Conservation (phyloP, 768 basidiomycete species). For the Galerina sulciceps region DNA sequence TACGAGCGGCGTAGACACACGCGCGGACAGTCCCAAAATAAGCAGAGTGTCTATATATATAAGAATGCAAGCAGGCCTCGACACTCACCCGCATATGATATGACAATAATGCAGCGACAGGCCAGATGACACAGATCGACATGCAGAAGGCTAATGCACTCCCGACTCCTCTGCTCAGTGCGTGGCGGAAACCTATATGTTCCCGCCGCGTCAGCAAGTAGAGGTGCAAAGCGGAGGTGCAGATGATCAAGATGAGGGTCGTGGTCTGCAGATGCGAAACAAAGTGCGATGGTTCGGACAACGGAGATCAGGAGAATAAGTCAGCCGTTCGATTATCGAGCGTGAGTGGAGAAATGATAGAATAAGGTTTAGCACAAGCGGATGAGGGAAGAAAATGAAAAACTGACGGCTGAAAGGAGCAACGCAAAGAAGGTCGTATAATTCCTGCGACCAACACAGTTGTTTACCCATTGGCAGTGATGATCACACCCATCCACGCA, state of each 20-base stretch:
- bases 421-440: slow-evolving; percentile 93
- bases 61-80: not conserved
- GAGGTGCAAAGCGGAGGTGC: slow-evolving; percentile 84
- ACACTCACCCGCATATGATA: slow-evolving; percentile 86
- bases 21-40: too few species aligned
- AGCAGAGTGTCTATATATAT: too few species aligned
- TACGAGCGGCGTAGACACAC: too few species aligned
- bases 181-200: slow-evolving; percentile 48
- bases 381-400: slow-evolving; percentile 6
- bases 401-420: slow-evolving; percentile 74
- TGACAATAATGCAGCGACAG: slow-evolving; percentile 73
- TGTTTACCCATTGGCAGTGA: slow-evolving; percentile 92
- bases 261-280: slow-evolving; percentile 50
- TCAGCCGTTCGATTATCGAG: too few species aligned
- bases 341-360: not conserved
- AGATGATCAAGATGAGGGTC: slow-evolving; percentile 74
- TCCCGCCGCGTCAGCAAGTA: slow-evolving; percentile 63
- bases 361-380: slow-evolving; percentile 3
- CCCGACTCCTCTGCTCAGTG: slow-evolving; percentile 61
- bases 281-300: not conserved
- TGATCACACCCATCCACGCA: slow-evolving; percentile 97
- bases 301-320: slow-evolving; percentile 4
- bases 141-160: slow-evolving; percentile 83
- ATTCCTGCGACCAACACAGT: slow-evolving; percentile 93
- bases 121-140: slow-evolving; percentile 78